phyloP scores from a whole-genome alignment of 2,329 filamentous ascomycete genomes.

The Sporothrix pallida region DNA sequence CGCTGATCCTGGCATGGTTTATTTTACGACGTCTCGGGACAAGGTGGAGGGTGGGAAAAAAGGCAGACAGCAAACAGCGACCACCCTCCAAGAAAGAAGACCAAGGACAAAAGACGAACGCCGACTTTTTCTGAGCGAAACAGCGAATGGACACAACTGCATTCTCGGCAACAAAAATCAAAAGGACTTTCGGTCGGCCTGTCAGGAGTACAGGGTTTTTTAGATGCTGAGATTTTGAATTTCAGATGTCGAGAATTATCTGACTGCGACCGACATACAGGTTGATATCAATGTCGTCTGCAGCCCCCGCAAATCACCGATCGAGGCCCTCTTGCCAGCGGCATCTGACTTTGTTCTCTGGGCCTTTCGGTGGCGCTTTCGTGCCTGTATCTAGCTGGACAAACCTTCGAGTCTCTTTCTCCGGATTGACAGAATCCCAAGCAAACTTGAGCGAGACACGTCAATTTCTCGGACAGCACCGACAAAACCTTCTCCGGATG shows the following conservation, averaged over 20 bases:
- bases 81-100: background rate
- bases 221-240: background rate
- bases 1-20: conserved; percentile 10
- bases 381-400: background rate
- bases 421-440: background rate
- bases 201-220: background rate
- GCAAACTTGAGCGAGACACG: no score
- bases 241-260: background rate
- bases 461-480: no score
- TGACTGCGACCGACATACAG: background rate
- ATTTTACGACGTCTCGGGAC: conserved; percentile 24
- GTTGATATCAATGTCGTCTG: background rate
- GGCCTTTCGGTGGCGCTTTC: background rate
- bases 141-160: background rate
- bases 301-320: background rate
- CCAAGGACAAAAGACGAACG: background rate
- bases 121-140: background rate
- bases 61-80: background rate
- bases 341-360: background rate
- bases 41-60: conserved; percentile 16
- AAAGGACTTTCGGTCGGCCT: background rate
- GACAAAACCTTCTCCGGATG: no score
- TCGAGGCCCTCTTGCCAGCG: conserved; percentile 3
- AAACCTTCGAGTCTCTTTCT: background rate
- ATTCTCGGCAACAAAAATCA: background rate